Evolutionary conservation across 2,329 filamentous ascomycete genomes (phyloP), one percentile per base, ranked within the genome.

Genomic region (Hypoxylon sp.): DNA sequence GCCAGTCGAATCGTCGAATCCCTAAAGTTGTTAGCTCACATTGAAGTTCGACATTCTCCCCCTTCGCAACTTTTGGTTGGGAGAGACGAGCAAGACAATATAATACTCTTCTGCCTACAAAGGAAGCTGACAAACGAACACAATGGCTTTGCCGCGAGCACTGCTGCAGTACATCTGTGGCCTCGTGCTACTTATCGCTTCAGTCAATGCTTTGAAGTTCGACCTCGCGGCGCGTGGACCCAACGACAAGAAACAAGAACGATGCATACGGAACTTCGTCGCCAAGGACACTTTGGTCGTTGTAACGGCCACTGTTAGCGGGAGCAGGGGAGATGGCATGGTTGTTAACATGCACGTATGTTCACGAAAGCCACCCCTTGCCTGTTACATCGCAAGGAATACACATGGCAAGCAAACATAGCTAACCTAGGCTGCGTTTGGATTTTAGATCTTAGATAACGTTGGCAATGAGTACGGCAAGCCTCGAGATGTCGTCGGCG

Each of bases 191-290:
- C 80, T 90, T 64, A 80, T 85, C 70, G 82, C 83, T 65, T 82
- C 82, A 72, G 82, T 84, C 70, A 81, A 85, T 73, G 94, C 94
- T 65, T 89, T 99, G 76, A 98, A 97, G 85, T 98, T 99, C 86
- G 96, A 99, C 77, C 89, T 99, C 68, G 82, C 88, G 75, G 93
- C 94, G 48, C 87, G 90, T 14, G 55, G 53, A 72, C 81, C 83
- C 57, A 80, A 82, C 64, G 84, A 87, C 79, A 89, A 91, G 75
- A 84, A 84, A 68, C 89, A 86, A 76, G 92, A 95, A 83, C 89
- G 95, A 83, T 99, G 96, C 84, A 92, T 99, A 80, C 90, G 95
- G 80, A 99, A 99, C 84, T 99, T 98, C 80, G 94, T 98, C 72
- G 87, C 89, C 68, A 92, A 90, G 82, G 94, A 98, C 78, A 97